Evolutionary conservation across 202 grass and related monocot genomes (phyloP), one percentile per base, ranked within the genome.

Genomic region (Tripidium arundinaceum): DNA sequence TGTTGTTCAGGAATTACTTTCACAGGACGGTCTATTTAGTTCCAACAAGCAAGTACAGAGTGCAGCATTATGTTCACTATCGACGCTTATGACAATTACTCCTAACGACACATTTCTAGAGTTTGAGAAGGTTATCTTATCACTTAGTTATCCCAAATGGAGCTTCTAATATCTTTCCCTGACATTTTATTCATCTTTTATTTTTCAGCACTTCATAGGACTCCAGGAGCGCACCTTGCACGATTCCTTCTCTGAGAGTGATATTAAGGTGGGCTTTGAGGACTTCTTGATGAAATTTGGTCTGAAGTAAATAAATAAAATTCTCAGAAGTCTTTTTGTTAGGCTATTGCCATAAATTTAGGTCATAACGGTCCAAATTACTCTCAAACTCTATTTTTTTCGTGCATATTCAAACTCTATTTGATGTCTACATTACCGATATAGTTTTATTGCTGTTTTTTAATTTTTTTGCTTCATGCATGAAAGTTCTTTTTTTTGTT

Each of bases 61-160:
- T 74, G 92, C 92, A 68, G 86, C 95, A 80, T 87, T 88, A 79
- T 75, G 73, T 72, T 93, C 92, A 18, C 89, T 98, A 79, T 83
- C 92, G 24, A 98, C 88, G 3, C 77, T 98, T 72, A 98, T 98
- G 95, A 86, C 77, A 76, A 91, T 98, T 87, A 89, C 84, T 59
- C 92, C 95, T n/a, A 89, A 75, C 47, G 95, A 98, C 74, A 84
- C 92, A 84, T 98, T 93, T 89, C 25, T 78, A 61, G 92, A 98
- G 65, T 98, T 98, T 84, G 89, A 94, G 69, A 94, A 91, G 86
- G 95, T 98, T 28, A 59, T 72, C 26, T 76, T 86, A 41, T 61
- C 50, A 62, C 50, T 86, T 70, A 40, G 47, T 58, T 72, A 60
- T 85, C 74, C 70, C 25, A 76, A 79, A 50, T 75, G 8, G 60